Evolutionary conservation across 495 filamentous ascomycete species (phyloP).

Genomic region (Xylaria intraflava): DNA sequence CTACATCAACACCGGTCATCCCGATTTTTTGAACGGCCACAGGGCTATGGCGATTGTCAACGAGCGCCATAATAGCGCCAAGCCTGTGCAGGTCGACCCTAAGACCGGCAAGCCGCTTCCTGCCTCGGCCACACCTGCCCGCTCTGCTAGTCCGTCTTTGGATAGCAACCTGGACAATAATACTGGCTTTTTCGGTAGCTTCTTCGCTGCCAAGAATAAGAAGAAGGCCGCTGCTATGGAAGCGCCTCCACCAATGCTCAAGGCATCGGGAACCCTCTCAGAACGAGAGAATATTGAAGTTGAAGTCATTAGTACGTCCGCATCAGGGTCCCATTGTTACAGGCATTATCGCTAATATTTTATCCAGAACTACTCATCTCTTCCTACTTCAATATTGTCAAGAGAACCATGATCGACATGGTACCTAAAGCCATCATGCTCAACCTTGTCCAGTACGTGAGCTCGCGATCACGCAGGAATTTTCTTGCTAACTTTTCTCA

Average conservation of each 20-base stretch:
- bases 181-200: constrained; percentile 89
- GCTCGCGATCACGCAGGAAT: background rate
- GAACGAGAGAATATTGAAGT: constrained; percentile 93
- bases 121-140: constrained; percentile 50
- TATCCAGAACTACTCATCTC: constrained; percentile 79
- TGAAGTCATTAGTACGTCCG: constrained; percentile 91
- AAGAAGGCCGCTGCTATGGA: constrained; percentile 99
- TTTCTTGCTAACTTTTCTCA: constrained; percentile 32
- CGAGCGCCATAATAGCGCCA: constrained; percentile 70
- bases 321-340: constrained; percentile 6
- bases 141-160: constrained; percentile 63
- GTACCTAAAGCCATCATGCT: constrained; percentile 99
- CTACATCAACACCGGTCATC: constrained; percentile 98
- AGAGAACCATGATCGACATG: constrained; percentile 99
- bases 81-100: constrained; percentile 94
- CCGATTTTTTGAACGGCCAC: constrained; percentile 96
- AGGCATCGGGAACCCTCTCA: constrained; percentile 84
- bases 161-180: constrained; percentile 47
- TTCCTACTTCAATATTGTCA: constrained; percentile 97
- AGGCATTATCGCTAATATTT: constrained; percentile 17
- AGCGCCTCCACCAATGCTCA: constrained; percentile 82
- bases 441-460: constrained; percentile 80
- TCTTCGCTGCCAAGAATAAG: constrained; percentile 98
- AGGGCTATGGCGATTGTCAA: constrained; percentile 97
- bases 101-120: constrained; percentile 97